Base-by-base conservation (phyloP, 768 basidiomycete species). In the Termitomyces sp. region DNA sequence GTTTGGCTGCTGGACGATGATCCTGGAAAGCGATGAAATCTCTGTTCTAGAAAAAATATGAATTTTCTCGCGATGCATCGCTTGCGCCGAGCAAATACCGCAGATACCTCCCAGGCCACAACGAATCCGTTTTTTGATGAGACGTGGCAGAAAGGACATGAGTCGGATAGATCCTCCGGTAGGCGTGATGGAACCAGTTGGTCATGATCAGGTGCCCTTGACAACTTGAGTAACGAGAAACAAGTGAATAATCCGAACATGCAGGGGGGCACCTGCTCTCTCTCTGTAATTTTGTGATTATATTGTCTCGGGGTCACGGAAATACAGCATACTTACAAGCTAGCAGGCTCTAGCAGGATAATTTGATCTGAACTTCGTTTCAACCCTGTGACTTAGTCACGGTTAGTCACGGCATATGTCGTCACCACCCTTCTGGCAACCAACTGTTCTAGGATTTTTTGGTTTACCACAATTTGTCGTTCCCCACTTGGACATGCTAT, bases 11-110 rank as follows among this genome's bases (percentile, higher is more conserved):
- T 6, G 84, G 83, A n/a, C 64, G 72, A 47, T 68, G 69, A 61
- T 85, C 84, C 47, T 72, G 66, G 53, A 85, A 85, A 4, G 80
- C 82, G 12, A 84, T 56, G 58, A 83, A 82, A 4, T 64, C 62
- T 1, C 73, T 68, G 58, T 82, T 78, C 82, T 84, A 28, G 16
- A 12, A 3, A 54, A 16, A 42, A 32, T 0, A n/a, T 54, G 16
- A 58, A n/a, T 10, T 33, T 50, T 44, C 35, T 50, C 54, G 45
- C 42, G 36, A 45, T 48, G 12, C 32, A 14, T 54, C 53, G 50
- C 26, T 20, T 32, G 4, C 8, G 35, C 35, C n/a, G 20, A 16
- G 14, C 1, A 20, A 18, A 30, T 30, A 1, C 30, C 30, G 7
- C 30, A 30, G 14, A 18, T 59, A 76, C 83, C 77, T 84, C 80